Evolutionary conservation across 73 alveolate species (phyloP).

Genomic region (Paramecium biaurelia): DNA sequence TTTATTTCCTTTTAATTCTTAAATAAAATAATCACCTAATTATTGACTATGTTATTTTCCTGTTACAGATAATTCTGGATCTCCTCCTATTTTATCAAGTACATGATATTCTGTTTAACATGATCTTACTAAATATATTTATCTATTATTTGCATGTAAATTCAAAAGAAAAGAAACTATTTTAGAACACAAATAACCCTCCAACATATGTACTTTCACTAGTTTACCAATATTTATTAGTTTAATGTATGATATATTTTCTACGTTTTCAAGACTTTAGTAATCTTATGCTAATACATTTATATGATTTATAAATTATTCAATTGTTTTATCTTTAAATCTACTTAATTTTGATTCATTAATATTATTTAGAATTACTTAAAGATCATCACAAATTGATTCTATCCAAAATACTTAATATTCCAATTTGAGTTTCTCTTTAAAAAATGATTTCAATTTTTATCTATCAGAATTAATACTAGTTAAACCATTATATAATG

Average conservation of each 20-base stretch:
- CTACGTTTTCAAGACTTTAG: slow-evolving; percentile 38
- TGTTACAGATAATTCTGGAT: slow-evolving; percentile 54
- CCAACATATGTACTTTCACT: slow-evolving; percentile 40
- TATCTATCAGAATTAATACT: slow-evolving; percentile 50
- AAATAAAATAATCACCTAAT: slow-evolving; percentile 49
- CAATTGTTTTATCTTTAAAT: slow-evolving; percentile 53
- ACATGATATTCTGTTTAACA: slow-evolving; percentile 52
- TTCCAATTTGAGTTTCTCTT: neutral
- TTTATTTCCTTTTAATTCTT: neutral
- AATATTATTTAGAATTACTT: slow-evolving; percentile 55
- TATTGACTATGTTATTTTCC: slow-evolving; percentile 48
- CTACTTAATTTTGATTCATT: slow-evolving; percentile 54
- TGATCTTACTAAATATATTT: slow-evolving; percentile 57
- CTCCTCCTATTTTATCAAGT: slow-evolving; percentile 69
- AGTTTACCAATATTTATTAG: slow-evolving; percentile 52
- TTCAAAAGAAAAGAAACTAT: slow-evolving; percentile 35
- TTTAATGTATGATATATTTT: slow-evolving; percentile 49
- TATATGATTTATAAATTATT: slow-evolving; percentile 45
- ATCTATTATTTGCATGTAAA: slow-evolving; percentile 58
- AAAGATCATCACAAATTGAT: slow-evolving; percentile 54
- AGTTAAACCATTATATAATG: slow-evolving; percentile 64
- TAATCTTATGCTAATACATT: slow-evolving; percentile 37
- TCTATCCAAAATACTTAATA: slow-evolving; percentile 64
- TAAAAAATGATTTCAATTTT: neutral
- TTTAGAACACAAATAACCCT: slow-evolving; percentile 55